phyloP scores from a whole-genome alignment of 2,329 filamentous ascomycete species.

The Arthrobotrys iridis region DNA sequence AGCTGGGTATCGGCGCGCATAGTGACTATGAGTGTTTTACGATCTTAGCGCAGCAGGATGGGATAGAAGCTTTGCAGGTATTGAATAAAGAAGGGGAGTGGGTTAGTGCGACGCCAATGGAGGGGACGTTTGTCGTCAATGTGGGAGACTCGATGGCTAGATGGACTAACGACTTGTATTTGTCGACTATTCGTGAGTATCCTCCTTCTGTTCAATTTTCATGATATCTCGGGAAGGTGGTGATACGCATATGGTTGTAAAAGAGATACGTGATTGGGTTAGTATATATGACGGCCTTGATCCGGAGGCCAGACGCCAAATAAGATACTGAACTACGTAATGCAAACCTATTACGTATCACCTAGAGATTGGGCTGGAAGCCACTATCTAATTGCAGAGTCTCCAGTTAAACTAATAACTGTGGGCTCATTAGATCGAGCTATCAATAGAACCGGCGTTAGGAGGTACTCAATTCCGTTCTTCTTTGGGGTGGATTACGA shows the following conservation, averaged over 20 bases:
- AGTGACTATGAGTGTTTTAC: constrained; percentile 57
- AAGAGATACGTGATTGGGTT: too few relatives aligned
- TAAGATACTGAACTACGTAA: too few relatives aligned
- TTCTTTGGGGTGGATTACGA: constrained; percentile 69
- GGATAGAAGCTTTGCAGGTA: constrained; percentile 56
- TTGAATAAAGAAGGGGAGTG: constrained; percentile 52
- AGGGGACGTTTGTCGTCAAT: constrained; percentile 66
- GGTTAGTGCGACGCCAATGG: constrained; percentile 59
- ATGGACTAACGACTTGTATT: constrained; percentile 66
- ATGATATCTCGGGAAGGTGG: too few relatives aligned
- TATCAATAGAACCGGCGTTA: constrained; percentile 61
- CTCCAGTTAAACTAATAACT: not conserved
- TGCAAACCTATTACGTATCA: too few relatives aligned
- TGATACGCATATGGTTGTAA: too few relatives aligned
- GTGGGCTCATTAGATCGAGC: constrained; percentile 45
- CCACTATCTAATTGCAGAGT: too few relatives aligned
- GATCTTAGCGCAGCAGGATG: constrained; percentile 55
- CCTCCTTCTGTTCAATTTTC: too few relatives aligned
- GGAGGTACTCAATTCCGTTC: constrained; percentile 69
- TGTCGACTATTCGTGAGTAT: constrained; percentile 63
- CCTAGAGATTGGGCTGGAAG: too few relatives aligned
- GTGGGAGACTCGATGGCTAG: constrained; percentile 67
- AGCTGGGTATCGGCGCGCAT: constrained; percentile 56
- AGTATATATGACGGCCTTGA: too few relatives aligned
- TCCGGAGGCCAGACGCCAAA: too few relatives aligned